Base-by-base conservation (phyloP, 2,329 filamentous ascomycete species). In the Tolypocladium sp. region DNA sequence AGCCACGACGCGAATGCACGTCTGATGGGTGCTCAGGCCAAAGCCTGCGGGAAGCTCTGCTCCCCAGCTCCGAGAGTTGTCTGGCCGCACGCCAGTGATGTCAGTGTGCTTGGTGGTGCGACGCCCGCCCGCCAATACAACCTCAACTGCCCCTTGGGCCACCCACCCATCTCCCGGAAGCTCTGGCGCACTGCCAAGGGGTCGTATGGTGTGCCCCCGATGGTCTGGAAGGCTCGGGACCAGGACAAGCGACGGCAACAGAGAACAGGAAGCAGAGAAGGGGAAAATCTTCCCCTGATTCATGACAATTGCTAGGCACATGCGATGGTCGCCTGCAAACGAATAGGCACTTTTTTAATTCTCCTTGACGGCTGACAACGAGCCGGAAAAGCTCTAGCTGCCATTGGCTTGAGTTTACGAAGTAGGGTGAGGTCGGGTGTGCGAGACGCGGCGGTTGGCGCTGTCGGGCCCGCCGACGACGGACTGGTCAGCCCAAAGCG, bases 71-170 rank as follows among this genome's bases (percentile, higher is more conserved):
- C 49, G 49, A 52, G 9, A 22, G 4, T 13, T 52, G 49, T 12
- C 17, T 52, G 17, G 49, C 17, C 12, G 44, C 54, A 54, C 52
- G 22, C 42, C 38, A 49, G 57, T 62, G 59, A 62, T 62, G 60
- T 62, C 60, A 62, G 58, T 58, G 56, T 57, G 52, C 60, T 41
- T 54, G 42, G 35, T 60, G 51, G 59, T 58, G 46, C 52, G 58
- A 57, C 58, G 60, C 55, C 56, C 44, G 60, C 56, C 38, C 54
- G 25, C 54, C 54, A 55, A 55, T 55, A 30, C 54, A 25, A 30
- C 54, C 37, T 42, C 54, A 30, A 30, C 25, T 55, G 25, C 54
- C 54, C 54, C 54, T 42, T 42, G 54, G 37, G 30, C 49, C 49
- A 22, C 30, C 30, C 49, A 35, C 30, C 46, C 49, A 35, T 30